A percentile compares a stretch with the other conserved stretches of the same genome.
These are phyloP conservation scores for Carex kokanica DNA, from an alignment of 176 grass and related monocot species.

Conservation along the genomic window DNA sequence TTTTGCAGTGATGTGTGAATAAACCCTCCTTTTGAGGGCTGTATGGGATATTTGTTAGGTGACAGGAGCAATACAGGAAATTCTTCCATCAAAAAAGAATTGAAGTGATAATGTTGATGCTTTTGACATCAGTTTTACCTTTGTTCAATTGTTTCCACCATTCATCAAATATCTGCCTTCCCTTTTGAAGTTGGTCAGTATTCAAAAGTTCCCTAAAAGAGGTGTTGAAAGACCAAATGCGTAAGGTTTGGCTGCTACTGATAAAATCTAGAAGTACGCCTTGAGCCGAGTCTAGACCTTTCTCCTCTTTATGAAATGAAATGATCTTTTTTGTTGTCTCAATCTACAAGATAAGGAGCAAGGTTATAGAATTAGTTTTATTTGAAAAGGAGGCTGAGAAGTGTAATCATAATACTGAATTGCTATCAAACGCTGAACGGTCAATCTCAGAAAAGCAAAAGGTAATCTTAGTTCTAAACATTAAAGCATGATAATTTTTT, in stretches of 20 bases:
- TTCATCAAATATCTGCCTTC: slow-evolving; percentile 87
- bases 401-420: background rate
- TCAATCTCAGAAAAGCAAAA: background rate
- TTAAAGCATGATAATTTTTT: background rate
- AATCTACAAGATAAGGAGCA: slow-evolving; percentile 56
- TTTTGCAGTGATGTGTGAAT: slow-evolving; percentile 9
- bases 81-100: background rate
- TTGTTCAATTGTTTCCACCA: slow-evolving; percentile 96
- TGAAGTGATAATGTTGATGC: background rate
- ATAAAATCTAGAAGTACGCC: slow-evolving; percentile 98
- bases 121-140: slow-evolving; percentile 45
- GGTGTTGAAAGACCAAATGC: slow-evolving; percentile 94
- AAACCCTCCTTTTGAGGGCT: background rate
- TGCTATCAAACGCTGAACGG: background rate
- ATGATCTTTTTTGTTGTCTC: slow-evolving; percentile 97
- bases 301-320: slow-evolving; percentile 99
- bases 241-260: slow-evolving; percentile 89
- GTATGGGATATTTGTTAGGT: background rate
- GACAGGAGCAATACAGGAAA: background rate
- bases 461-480: background rate
- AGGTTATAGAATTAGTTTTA: slow-evolving; percentile 10
- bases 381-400: slow-evolving; percentile 11
- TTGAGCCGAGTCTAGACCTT: slow-evolving; percentile 78
- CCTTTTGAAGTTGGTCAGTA: slow-evolving; percentile 96
- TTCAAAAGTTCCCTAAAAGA: slow-evolving; percentile 92